Conservation (phyloP, 306 rosid species). For the Quercus variabilis region DNA sequence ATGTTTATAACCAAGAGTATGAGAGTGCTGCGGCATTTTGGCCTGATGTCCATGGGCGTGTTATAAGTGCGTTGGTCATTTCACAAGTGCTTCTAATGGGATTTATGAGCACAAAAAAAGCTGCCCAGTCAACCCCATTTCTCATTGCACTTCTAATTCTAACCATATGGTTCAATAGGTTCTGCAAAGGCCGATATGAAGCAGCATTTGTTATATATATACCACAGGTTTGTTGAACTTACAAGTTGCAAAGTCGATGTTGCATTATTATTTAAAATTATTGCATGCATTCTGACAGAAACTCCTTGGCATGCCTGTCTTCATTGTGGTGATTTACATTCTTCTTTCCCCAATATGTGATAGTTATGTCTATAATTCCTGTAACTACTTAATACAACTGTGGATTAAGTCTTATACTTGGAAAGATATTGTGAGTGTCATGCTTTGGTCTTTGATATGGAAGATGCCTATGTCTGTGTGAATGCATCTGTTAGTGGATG, state of each 20-base stretch:
- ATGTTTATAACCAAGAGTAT: constrained; percentile 87
- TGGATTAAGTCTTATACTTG: too few relatives aligned
- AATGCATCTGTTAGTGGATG: background rate
- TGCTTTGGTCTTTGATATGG: background rate
- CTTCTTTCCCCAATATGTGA: background rate
- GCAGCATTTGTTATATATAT: constrained; percentile 72
- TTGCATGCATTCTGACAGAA: background rate
- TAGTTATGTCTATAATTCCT: background rate
- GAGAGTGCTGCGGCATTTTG: constrained; percentile 97
- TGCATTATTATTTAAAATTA: background rate
- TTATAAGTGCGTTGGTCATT: constrained; percentile 61
- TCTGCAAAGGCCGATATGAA: constrained; percentile 91
- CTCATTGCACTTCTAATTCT: constrained; percentile 74
- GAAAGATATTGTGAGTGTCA: background rate
- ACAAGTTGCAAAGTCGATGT: background rate
- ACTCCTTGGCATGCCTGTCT: background rate
- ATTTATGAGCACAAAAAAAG: constrained; percentile 62
- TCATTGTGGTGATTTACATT: background rate
- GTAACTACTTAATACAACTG: too few relatives aligned
- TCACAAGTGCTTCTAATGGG: constrained; percentile 82
- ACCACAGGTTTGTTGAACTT: constrained; percentile 44
- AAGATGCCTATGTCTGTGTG: background rate
- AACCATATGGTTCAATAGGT: constrained; percentile 67
- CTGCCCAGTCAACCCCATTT: constrained; percentile 78
- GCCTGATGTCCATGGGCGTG: constrained; percentile 92